Evolutionary conservation across 106 monocot genomes (phyloP).

Genomic region (Allium cepa): DNA sequence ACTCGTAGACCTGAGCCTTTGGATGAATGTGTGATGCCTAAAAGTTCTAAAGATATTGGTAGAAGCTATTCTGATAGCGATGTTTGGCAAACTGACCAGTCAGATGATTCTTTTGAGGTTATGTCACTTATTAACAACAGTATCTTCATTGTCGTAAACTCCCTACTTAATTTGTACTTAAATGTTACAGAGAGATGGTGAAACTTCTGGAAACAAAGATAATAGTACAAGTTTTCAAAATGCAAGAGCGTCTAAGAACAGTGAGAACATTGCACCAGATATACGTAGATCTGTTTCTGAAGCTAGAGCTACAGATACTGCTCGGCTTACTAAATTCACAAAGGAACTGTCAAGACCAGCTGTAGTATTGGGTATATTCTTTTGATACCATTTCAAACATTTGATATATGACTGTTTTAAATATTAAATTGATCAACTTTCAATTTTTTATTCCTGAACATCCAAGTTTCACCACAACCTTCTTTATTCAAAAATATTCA

Average conservation of each 20-base stretch:
- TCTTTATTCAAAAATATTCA: too few relatives aligned
- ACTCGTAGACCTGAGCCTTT: conserved; percentile 59
- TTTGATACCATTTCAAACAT: neutral
- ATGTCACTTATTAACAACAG: conserved; percentile 5
- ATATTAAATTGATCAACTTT: too few relatives aligned
- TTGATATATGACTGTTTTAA: too few relatives aligned
- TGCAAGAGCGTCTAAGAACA: conserved; percentile 25
- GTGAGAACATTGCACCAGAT: conserved; percentile 30
- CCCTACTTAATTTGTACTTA: conserved; percentile 5
- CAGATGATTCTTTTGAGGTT: conserved; percentile 51
- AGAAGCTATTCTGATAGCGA: conserved; percentile 45
- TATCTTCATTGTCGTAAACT: conserved; percentile 6
- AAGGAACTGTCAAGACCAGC: conserved; percentile 69
- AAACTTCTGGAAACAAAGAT: conserved; percentile 23
- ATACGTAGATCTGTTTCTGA: conserved; percentile 43
- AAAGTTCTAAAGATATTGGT: conserved; percentile 22
- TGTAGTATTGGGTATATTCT: conserved; percentile 71
- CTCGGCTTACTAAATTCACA: conserved; percentile 75
- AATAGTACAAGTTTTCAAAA: conserved; percentile 29
- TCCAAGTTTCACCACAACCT: too few relatives aligned
- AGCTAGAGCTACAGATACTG: conserved; percentile 88
- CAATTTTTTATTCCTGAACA: too few relatives aligned
- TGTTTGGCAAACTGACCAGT: conserved; percentile 23
- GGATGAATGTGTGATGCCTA: conserved; percentile 29
- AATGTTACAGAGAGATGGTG: conserved; percentile 35